Evolutionary conservation across 2,329 filamentous ascomycete species (phyloP).

Genomic region (Monilinia vaccinii-corymbosi): DNA sequence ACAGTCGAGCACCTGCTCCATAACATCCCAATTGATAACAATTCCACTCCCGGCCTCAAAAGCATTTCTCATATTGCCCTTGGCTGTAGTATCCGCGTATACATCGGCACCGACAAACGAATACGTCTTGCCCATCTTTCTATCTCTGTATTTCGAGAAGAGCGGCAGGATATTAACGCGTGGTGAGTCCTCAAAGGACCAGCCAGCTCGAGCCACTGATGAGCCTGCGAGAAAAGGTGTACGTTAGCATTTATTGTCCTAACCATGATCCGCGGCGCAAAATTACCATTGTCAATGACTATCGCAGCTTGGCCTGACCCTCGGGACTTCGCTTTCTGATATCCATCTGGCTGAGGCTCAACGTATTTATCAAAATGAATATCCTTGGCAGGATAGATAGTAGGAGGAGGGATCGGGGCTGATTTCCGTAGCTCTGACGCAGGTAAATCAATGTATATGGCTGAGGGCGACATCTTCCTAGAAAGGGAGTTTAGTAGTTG

Average conservation of each 20-base stretch:
- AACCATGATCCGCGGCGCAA: background rate
- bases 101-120: conserved; percentile 89
- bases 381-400: conserved; percentile 53
- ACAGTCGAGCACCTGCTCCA: conserved; percentile 92
- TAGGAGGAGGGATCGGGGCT: conserved; percentile 41
- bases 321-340: conserved; percentile 46
- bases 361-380: conserved; percentile 49
- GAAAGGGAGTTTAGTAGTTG: background rate
- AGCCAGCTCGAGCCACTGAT: conserved; percentile 81
- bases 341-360: conserved; percentile 54
- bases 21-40: conserved; percentile 94
- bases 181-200: conserved; percentile 84
- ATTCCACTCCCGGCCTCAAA: conserved; percentile 89
- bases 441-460: conserved; percentile 23
- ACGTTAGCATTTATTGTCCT: conserved; percentile 15
- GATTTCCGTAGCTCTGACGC: conserved; percentile 35
- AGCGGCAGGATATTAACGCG: conserved; percentile 76
- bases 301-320: conserved; percentile 61
- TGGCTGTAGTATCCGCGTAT: conserved; percentile 86
- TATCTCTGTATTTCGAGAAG: conserved; percentile 90
- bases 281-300: conserved; percentile 90
- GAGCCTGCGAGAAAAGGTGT: conserved; percentile 51
- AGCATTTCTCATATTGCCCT: conserved; percentile 80
- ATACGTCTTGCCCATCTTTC: conserved; percentile 85
- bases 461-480: conserved; percentile 28